These are phyloP conservation scores for Pestalotiopsis sp. DNA, from an alignment of 2,329 filamentous ascomycete species.

Conservation along the genomic window DNA sequence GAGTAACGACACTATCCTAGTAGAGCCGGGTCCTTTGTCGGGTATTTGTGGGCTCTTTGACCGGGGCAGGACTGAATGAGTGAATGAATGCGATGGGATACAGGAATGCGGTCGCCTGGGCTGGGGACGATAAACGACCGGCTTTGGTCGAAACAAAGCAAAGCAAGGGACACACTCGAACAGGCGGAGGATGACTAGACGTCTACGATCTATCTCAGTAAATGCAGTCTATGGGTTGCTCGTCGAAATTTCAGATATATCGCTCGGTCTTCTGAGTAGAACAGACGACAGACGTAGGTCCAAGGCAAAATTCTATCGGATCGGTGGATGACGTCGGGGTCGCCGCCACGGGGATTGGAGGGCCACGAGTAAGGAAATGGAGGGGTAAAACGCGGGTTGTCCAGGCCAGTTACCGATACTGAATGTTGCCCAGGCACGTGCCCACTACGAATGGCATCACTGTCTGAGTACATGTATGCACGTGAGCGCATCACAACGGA, in stretches of 20 bases:
- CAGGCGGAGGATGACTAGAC: background rate
- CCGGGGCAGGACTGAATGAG: background rate
- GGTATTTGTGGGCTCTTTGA: background rate
- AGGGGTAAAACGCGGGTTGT: background rate
- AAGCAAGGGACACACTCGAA: background rate
- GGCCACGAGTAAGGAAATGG: background rate
- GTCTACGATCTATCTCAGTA: background rate
- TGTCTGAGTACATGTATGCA: too few relatives aligned
- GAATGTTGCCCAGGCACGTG: background rate
- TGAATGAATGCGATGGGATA: background rate
- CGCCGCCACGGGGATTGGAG: background rate
- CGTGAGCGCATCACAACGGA: too few relatives aligned
- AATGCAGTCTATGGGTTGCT: background rate
- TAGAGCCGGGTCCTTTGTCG: background rate
- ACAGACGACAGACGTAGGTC: background rate
- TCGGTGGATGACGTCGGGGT: background rate
- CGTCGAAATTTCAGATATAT: background rate
- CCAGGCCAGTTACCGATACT: background rate
- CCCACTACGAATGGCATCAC: background rate
- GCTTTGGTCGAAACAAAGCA: background rate
- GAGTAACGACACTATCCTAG: background rate
- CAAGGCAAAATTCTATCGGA: background rate
- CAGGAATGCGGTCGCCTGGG: background rate
- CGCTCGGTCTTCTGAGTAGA: background rate
- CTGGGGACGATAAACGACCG: background rate